Percentiles rank a stretch among this genome's conserved stretches.
phyloP scores from a whole-genome alignment of 768 basidiomycete genomes.

The Leucosporidium yakuticum region DNA sequence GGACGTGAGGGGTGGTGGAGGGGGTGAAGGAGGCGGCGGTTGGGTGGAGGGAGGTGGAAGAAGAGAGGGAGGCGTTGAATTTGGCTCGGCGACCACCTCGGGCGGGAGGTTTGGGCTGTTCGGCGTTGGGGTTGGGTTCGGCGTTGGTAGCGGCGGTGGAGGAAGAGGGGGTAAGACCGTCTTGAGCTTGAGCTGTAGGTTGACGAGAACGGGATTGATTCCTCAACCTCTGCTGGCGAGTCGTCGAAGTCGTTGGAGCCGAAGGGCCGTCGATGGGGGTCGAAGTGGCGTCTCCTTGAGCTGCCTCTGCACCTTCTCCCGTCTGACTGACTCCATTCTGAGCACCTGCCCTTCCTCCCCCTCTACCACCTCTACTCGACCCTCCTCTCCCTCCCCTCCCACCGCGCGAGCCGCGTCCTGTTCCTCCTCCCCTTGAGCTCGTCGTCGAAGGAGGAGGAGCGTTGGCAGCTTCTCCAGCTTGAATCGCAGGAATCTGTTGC shows the following conservation, averaged over 20 bases:
- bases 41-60: neutral
- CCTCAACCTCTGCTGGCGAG: neutral
- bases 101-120: too few species aligned
- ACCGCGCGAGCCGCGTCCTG: too few species aligned
- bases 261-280: too few species aligned
- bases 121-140: neutral
- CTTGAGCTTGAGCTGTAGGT: neutral
- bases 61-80: slow-evolving; percentile 23
- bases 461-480: too few species aligned
- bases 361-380: neutral
- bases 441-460: too few species aligned
- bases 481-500: too few species aligned
- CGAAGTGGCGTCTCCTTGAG: too few species aligned
- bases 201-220: neutral
- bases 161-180: neutral
- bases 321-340: neutral
- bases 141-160: neutral
- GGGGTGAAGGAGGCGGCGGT: neutral
- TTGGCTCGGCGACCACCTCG: slow-evolving; percentile 5
- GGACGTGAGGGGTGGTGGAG: neutral
- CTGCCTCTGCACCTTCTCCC: too few species aligned
- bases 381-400: neutral
- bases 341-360: neutral
- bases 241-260: too few species aligned
- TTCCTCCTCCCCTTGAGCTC: too few species aligned